Evolutionary conservation across 1,139 yeast genomes (phyloP), one percentile per base, ranked within the genome.

Genomic region (Taphrina deformans): DNA sequence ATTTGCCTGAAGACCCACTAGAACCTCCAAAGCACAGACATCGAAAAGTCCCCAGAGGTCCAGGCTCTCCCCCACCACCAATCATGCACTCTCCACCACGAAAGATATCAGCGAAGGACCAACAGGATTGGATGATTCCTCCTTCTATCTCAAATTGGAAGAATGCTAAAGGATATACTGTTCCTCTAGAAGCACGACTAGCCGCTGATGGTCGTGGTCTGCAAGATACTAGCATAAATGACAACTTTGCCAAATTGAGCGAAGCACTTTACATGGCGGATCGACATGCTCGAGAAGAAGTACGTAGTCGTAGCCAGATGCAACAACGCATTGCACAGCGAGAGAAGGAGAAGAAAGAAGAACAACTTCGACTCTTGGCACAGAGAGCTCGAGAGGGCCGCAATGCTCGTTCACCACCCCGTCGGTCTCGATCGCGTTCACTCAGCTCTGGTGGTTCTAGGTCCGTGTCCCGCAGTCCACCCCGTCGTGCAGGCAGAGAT

Each of bases 111-210:
- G 85, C 85, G 46, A 90, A 87, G 70, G 96, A 91, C 67, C 87
- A 86, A 67, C 85, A 83, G 41, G 83, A 85, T 68, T 93, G 98
- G 98, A 82, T 82, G 60, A 90, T 93, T 31, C 98, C 99, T 0
- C 87, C 96, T 0, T 91, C 96, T 0, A 83, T 93, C 0, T 92
- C 98, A 1, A 91, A 90, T 74, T 93, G 99, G 99, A 92, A 92
- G 75, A 93, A 93, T 74, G 90, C 93, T 27, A 88, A 88, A 70
- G 98, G 99, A 2, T 91, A 86, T 74, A 85, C 96, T 0, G 87
- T 92, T 58, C 85, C 89, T 0, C 76, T 93, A 53, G 96, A 91
- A 66, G 88, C 88, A 72, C 79, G 98, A 67, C 79, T 88, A 69
- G 83, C 87, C 3, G 86, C 87, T 7, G 84, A 82, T 68, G 85